Evolutionary conservation across 2,329 filamentous ascomycete genomes (phyloP).

Genomic region (Verticillium zaregamsianum): DNA sequence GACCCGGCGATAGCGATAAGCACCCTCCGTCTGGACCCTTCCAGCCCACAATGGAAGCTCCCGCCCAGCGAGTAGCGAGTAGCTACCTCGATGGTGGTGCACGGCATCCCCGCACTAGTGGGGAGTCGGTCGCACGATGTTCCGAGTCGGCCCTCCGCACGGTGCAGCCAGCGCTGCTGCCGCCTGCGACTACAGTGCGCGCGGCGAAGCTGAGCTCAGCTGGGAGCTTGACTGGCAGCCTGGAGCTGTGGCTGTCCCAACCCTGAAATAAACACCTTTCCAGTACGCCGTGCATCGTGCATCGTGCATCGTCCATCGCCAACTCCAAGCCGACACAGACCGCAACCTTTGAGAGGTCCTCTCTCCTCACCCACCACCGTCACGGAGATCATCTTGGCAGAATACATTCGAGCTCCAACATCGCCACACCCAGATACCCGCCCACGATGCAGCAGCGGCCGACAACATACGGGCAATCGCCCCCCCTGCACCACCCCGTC

Average conservation of each 20-base stretch:
- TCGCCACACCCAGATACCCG: background rate
- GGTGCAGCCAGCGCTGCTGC: background rate
- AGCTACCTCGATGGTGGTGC: background rate
- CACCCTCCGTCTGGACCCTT: background rate
- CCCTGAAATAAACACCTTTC: constrained; percentile 23
- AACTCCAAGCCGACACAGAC: background rate
- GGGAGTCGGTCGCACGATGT: background rate
- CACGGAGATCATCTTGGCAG: too few relatives aligned
- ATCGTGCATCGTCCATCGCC: background rate
- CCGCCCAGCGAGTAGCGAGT: background rate
- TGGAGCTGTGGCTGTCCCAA: background rate
- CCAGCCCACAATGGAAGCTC: background rate
- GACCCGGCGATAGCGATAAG: background rate
- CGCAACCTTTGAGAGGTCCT: background rate
- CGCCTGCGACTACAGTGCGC: background rate
- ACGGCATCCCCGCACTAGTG: background rate
- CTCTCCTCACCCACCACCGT: too few relatives aligned
- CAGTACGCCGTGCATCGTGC: constrained; percentile 7
- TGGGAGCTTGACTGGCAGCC: background rate
- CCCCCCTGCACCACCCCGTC: constrained; percentile 92
- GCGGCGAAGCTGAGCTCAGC: background rate
- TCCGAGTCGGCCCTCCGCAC: background rate
- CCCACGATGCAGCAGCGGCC: constrained; percentile 83
- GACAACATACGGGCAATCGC: constrained; percentile 77
- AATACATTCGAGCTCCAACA: too few relatives aligned